Percentiles rank a stretch among this genome's conserved stretches.
Evolutionary conservation across 106 monocot genomes (phyloP).

Genomic region (Posidonia australis): DNA sequence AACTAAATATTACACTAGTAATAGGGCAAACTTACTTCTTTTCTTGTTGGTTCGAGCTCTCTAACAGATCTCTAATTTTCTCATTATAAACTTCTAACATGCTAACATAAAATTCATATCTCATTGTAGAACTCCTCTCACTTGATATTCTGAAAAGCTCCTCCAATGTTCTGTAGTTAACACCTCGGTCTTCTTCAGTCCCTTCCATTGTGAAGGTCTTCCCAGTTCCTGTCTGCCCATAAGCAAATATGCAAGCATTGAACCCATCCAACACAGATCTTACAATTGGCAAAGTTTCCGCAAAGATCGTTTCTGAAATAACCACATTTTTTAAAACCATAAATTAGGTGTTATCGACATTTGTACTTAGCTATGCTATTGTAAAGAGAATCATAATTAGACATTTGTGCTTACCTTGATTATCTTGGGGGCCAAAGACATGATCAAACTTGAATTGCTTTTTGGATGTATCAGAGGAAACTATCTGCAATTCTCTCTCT

Average conservation of each 20-base stretch:
- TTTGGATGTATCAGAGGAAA: constrained; percentile 42
- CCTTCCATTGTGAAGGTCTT: constrained; percentile 99
- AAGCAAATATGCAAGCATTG: constrained; percentile 93
- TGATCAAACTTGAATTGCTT: constrained; percentile 91
- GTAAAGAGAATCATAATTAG: no score
- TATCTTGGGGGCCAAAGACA: constrained; percentile 60
- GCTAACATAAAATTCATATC: constrained; percentile 66
- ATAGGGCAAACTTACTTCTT: constrained; percentile 39
- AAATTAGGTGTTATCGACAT: no score
- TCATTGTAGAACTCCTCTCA: constrained; percentile 25
- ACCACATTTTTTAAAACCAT: not conserved
- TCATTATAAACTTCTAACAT: constrained; percentile 97
- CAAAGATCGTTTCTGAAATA: constrained; percentile 59
- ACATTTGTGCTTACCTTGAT: constrained; percentile 47
- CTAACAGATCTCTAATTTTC: constrained; percentile 69
- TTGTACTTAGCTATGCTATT: constrained; percentile 47
- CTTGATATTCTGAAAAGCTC: constrained; percentile 60
- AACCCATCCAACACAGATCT: constrained; percentile 83
- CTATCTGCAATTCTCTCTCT: constrained; percentile 65
- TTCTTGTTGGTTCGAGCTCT: constrained; percentile 27
- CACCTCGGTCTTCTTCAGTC: constrained; percentile 68
- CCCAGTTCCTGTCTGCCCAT: constrained; percentile 94
- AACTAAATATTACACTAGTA: not conserved
- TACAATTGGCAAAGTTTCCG: constrained; percentile 67
- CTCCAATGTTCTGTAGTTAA: constrained; percentile 83